phyloP scores from a whole-genome alignment of 2,329 filamentous ascomycete species.

The Paracoccidioides brasiliensis region DNA sequence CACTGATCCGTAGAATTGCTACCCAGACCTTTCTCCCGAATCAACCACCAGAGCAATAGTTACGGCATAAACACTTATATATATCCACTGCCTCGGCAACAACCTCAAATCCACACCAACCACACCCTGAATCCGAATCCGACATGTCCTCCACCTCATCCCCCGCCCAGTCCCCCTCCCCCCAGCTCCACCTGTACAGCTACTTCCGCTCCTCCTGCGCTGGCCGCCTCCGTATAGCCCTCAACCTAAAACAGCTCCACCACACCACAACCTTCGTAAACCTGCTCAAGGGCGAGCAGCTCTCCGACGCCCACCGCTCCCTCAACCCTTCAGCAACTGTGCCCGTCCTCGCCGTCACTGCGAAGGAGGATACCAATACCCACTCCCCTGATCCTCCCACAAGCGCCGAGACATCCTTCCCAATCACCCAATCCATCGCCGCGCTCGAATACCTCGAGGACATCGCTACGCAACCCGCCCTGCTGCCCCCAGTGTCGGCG shows the following conservation, averaged over 20 bases:
- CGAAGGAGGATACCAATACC: slow-evolving; percentile 9
- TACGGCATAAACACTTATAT: no score
- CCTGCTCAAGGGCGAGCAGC: slow-evolving; percentile 43
- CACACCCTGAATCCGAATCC: neutral
- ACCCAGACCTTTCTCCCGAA: no score
- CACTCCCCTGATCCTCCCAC: neutral
- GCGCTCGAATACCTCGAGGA: slow-evolving; percentile 53
- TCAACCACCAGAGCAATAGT: no score
- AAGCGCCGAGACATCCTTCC: slow-evolving; percentile 20
- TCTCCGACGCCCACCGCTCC: slow-evolving; percentile 30
- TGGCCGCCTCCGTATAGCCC: slow-evolving; percentile 47
- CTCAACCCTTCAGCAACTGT: slow-evolving; percentile 44
- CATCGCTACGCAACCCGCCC: slow-evolving; percentile 28
- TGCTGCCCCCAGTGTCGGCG: slow-evolving; percentile 36
- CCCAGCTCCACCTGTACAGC: slow-evolving; percentile 36
- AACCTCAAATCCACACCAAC: neutral
- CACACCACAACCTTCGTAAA: slow-evolving; percentile 40
- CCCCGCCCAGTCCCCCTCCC: neutral
- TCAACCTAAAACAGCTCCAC: slow-evolving; percentile 42
- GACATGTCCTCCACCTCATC: neutral
- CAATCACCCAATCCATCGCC: slow-evolving; percentile 45
- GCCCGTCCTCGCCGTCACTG: slow-evolving; percentile 38
- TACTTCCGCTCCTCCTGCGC: slow-evolving; percentile 53
- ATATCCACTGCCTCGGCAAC: no score
- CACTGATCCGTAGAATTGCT: no score